Percentiles rank a stretch among this genome's conserved stretches.
These are phyloP conservation scores for Falciphora oryzae DNA, from an alignment of 2,329 filamentous ascomycete species.

Conservation along the genomic window DNA sequence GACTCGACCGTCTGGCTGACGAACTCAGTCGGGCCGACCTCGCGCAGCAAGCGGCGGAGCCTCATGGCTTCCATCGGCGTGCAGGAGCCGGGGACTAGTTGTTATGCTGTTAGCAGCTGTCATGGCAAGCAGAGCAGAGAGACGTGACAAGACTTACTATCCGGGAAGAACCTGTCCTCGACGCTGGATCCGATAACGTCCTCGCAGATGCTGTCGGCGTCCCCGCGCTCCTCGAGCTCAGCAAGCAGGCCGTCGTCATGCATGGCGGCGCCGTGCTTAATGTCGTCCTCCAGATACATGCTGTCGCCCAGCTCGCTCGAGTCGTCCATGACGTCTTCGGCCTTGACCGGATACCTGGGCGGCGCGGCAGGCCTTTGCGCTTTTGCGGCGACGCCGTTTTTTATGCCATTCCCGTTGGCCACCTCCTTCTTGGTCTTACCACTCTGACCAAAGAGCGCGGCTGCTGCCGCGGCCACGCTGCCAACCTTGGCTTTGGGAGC, in stretches of 20 bases:
- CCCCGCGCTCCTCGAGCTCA: constrained; percentile 10
- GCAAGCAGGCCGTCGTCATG: constrained; percentile 7
- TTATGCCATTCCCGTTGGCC: neutral
- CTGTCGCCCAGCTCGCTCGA: constrained; percentile 13
- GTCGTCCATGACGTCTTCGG: constrained; percentile 9
- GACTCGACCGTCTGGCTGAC: constrained; percentile 64
- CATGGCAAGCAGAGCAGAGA: constrained; percentile 4
- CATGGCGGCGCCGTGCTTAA: constrained; percentile 9
- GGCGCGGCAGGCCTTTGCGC: constrained; percentile 5
- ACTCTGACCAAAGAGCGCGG: neutral
- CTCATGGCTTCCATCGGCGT: constrained; percentile 62
- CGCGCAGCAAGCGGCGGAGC: constrained; percentile 65
- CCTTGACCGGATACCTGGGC: neutral
- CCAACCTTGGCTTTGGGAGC: neutral
- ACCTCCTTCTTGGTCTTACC: neutral
- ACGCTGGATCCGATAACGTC: constrained; percentile 54
- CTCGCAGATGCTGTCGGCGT: constrained; percentile 52
- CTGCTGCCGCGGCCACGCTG: neutral
- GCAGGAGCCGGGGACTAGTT: constrained; percentile 45
- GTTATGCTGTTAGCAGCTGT: neutral
- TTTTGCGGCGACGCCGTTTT: constrained; percentile 6
- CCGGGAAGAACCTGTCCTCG: constrained; percentile 40
- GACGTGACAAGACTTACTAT: constrained; percentile 33
- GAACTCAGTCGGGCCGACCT: constrained; percentile 73
- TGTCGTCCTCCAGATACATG: constrained; percentile 12